phyloP scores from a whole-genome alignment of 257 asterid species.

The Dorcoceras hygrometricum region DNA sequence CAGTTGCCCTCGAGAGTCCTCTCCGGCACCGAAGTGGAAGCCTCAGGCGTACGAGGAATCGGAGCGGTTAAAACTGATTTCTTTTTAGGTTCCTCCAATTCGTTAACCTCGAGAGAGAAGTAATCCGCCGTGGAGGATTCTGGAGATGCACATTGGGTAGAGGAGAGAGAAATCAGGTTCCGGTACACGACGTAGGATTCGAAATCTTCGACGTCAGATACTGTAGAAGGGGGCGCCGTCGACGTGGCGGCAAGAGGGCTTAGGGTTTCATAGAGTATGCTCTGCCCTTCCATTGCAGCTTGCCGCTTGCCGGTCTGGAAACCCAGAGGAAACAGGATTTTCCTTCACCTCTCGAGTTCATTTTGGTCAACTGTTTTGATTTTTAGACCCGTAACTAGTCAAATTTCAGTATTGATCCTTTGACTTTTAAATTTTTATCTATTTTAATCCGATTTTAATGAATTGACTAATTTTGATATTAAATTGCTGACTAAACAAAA shows the following conservation, averaged over 20 bases:
- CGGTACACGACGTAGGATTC: slow-evolving; percentile 69
- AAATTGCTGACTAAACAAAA: too few species aligned
- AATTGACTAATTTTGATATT: too few species aligned
- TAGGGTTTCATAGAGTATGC: slow-evolving; percentile 67
- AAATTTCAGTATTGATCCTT: too few species aligned
- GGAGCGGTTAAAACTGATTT: slow-evolving; percentile 19
- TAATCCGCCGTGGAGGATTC: slow-evolving; percentile 64
- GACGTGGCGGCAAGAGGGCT: slow-evolving; percentile 38
- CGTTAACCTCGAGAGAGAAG: slow-evolving; percentile 74
- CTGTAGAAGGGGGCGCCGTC: slow-evolving; percentile 27
- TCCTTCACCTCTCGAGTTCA: too few species aligned
- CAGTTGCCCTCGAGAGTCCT: slow-evolving; percentile 77
- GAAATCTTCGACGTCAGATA: slow-evolving; percentile 30
- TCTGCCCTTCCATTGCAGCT: slow-evolving; percentile 42
- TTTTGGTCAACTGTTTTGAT: too few species aligned
- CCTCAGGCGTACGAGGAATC: slow-evolving; percentile 23
- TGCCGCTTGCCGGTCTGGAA: not conserved
- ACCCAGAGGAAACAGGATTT: too few species aligned
- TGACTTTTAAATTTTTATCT: too few species aligned
- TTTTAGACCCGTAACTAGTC: too few species aligned
- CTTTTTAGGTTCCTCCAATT: slow-evolving; percentile 25
- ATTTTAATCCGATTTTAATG: too few species aligned
- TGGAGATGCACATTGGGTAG: slow-evolving; percentile 36
- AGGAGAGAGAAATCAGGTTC: slow-evolving; percentile 49
- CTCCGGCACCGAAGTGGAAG: slow-evolving; percentile 32